Conservation (phyloP, 169 alveolate species). For the Toxoplasma gondii region DNA sequence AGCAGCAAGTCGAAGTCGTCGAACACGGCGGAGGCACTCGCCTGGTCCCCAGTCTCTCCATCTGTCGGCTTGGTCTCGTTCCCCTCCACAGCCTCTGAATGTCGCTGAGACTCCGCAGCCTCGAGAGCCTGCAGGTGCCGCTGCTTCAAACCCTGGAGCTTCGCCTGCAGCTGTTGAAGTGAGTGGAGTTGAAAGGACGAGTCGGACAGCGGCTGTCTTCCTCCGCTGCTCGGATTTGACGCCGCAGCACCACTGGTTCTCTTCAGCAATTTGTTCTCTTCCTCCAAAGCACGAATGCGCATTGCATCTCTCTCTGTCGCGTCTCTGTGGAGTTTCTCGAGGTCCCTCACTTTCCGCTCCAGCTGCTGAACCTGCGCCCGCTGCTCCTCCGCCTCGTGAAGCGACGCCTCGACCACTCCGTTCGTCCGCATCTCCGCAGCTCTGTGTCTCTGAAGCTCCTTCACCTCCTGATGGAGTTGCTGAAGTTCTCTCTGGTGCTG, state of each 20-base stretch:
- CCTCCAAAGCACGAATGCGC: slow-evolving; percentile 31
- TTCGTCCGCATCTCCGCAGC: neutral
- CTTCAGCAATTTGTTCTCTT: slow-evolving; percentile 19
- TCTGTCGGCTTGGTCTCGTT: neutral
- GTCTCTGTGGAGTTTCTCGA: neutral
- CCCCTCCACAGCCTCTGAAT: neutral
- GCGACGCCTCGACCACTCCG: neutral
- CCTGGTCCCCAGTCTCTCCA: neutral
- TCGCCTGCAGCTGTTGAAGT: slow-evolving; percentile 15
- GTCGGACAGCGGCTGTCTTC: neutral
- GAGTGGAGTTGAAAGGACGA: neutral
- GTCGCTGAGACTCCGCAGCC: neutral
- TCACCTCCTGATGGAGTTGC: neutral
- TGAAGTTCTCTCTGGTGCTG: neutral
- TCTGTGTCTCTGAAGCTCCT: neutral
- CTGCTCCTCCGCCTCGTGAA: neutral
- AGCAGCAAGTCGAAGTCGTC: neutral
- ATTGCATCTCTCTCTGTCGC: neutral
- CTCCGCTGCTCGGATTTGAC: neutral
- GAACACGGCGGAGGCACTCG: neutral
- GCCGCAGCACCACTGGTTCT: neutral
- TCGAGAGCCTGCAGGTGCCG: neutral
- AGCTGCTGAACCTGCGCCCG: neutral
- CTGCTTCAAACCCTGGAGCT: neutral
- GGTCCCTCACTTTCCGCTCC: neutral